Base-by-base conservation (phyloP, 2,329 filamentous ascomycete genomes). In the Calycina marina region DNA sequence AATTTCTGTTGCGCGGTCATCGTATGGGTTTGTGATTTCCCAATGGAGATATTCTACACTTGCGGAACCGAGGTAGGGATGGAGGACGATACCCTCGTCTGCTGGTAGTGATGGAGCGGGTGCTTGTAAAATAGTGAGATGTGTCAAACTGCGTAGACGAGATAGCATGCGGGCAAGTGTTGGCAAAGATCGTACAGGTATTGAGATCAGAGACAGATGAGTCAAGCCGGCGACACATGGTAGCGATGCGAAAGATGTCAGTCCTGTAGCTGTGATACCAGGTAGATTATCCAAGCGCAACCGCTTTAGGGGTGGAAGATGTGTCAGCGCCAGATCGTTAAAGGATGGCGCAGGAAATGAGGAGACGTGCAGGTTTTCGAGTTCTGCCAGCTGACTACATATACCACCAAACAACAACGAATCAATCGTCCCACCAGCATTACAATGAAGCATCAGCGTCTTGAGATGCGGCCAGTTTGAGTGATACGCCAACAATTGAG, bases 331-430 rank as follows among this genome's bases (percentile, higher is more conserved):
- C 4, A 52, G 50, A 47, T 77, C 68, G 48, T 66, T 62, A 49
- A 77, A 76, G 13, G 67, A 59, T n/a, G 59, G 59, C 4, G 57
- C 51, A 0, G 72, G 63, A 2, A 77, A 55, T 32, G 63, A 61
- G 13, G 69, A 73, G 11, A 78, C 54, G 43, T 74, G 61, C n/a
- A 78, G 56, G 38, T 68, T 62, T 41, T 68, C 59, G 14, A 78
- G 60, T 1, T 60, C 59, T 1, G 71, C 66, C 17, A 77, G 57
- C 13, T 54, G 55, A 14, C 56, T 53, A 16, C 75, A 51, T 0
- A 67, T 61, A 28, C 61, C 59, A 3, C 59, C 57, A 17, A 77
- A 57, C 2, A 74, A 56, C 3, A 57, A 58, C n/a, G 61, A 55
- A 0, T 71, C 64, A 0, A 64, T 60, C 4, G 61, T 64, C 1